These are phyloP conservation scores for Nakataea oryzae DNA, from an alignment of 2,329 filamentous ascomycete genomes.

Conservation along the genomic window DNA sequence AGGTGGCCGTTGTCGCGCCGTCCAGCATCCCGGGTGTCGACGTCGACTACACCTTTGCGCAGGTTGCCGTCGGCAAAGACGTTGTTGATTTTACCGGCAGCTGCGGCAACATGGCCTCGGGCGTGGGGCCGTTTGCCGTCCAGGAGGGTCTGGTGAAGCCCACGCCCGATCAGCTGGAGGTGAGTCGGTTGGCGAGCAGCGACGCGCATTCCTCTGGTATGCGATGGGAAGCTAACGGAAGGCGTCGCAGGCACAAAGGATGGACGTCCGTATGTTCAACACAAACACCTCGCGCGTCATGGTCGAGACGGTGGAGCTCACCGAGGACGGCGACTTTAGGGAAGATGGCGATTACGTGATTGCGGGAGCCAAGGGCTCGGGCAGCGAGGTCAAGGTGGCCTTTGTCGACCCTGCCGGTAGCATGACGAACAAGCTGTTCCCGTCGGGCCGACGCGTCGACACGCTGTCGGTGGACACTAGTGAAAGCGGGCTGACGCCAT, in stretches of 20 bases:
- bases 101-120: slow-evolving; percentile 53
- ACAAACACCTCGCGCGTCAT: slow-evolving; percentile 52
- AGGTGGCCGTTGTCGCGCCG: slow-evolving; percentile 45
- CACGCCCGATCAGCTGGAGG: slow-evolving; percentile 4
- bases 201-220: neutral
- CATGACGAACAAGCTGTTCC: slow-evolving; percentile 47
- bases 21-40: slow-evolving; percentile 31
- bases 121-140: slow-evolving; percentile 48
- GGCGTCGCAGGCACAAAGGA: neutral
- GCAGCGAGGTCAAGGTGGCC: slow-evolving; percentile 42
- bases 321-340: slow-evolving; percentile 32
- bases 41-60: slow-evolving; percentile 53
- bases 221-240: neutral
- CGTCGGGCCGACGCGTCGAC: slow-evolving; percentile 41
- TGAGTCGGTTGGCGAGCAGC: slow-evolving; percentile 7
- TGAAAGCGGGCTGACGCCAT: slow-evolving; percentile 6
- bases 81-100: slow-evolving; percentile 49
- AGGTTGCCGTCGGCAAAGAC: slow-evolving; percentile 44
- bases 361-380: slow-evolving; percentile 45
- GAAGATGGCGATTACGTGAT: slow-evolving; percentile 41
- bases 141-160: slow-evolving; percentile 32
- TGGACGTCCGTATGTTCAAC: slow-evolving; percentile 39
- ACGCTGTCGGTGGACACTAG: slow-evolving; percentile 28
- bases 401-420: slow-evolving; percentile 50
- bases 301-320: slow-evolving; percentile 39